Conservation (phyloP, 2,329 filamentous ascomycete species). For the Ilyonectria robusta region DNA sequence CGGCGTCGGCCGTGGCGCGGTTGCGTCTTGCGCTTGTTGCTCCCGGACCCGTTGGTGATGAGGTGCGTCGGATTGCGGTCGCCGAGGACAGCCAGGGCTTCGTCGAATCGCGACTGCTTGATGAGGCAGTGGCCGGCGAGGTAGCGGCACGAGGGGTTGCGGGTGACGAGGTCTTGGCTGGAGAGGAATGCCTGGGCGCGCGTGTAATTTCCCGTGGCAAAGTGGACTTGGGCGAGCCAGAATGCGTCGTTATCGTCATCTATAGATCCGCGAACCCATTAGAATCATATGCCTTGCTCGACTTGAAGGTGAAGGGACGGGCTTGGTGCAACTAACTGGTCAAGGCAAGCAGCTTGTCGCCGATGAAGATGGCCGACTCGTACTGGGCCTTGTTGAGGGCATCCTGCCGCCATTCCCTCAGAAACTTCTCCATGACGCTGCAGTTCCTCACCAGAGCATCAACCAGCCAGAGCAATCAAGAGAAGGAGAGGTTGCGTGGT, state of each 20-base stretch:
- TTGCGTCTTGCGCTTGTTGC: conserved; percentile 57
- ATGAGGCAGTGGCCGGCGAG: conserved; percentile 95
- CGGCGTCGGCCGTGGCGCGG: conserved; percentile 52
- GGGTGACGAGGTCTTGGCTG: conserved; percentile 84
- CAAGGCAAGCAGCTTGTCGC: conserved; percentile 94
- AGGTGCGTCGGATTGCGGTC: conserved; percentile 95
- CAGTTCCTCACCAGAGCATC: conserved; percentile 21
- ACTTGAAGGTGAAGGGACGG: not conserved
- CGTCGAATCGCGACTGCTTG: conserved; percentile 90
- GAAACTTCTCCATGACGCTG: conserved; percentile 85
- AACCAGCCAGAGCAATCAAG: not conserved
- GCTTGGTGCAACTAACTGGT: conserved; percentile 77
- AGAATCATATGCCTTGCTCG: conserved; percentile 10
- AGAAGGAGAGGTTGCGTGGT: not conserved
- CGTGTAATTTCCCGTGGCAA: conserved; percentile 94
- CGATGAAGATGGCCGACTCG: conserved; percentile 96
- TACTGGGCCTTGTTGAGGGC: conserved; percentile 96
- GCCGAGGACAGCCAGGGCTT: conserved; percentile 87
- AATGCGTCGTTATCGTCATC: conserved; percentile 95
- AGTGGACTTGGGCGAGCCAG: conserved; percentile 98
- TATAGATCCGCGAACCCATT: conserved; percentile 53
- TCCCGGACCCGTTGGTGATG: conserved; percentile 68
- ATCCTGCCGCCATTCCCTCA: conserved; percentile 95
- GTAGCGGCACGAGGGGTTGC: conserved; percentile 91
- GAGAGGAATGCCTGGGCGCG: conserved; percentile 89